phyloP scores from a whole-genome alignment of 2,329 filamentous ascomycete species.

The Ophiostoma ulmi region DNA sequence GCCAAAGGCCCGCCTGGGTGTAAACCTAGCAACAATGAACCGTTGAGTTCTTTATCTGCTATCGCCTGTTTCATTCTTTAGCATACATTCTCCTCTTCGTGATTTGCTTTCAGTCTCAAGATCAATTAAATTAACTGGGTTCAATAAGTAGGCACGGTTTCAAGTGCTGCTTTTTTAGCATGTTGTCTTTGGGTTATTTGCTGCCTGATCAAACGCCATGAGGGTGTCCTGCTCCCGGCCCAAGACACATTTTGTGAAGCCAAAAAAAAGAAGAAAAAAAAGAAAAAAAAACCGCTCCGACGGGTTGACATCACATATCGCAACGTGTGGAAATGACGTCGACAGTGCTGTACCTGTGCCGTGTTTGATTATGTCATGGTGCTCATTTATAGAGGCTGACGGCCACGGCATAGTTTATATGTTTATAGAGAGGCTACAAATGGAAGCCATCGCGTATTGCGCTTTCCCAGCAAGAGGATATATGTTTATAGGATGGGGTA shows the following conservation, averaged over 20 bases:
- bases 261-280: background rate
- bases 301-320: background rate
- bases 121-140: background rate
- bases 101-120: background rate
- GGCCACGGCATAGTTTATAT: background rate
- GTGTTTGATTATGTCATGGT: background rate
- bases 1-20: slow-evolving; percentile 1
- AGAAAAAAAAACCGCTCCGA: background rate
- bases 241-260: background rate
- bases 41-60: background rate
- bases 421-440: background rate
- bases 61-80: background rate
- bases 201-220: background rate
- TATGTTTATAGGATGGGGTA: background rate
- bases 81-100: background rate
- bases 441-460: background rate
- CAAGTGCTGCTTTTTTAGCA: background rate
- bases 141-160: background rate
- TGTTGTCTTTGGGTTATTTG: background rate
- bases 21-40: background rate
- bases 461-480: background rate
- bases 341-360: background rate
- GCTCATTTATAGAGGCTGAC: background rate
- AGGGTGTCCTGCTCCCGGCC: background rate
- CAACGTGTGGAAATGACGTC: background rate